Evolutionary conservation across 306 rosid species (phyloP).

Genomic region (Luffa aegyptiaca): DNA sequence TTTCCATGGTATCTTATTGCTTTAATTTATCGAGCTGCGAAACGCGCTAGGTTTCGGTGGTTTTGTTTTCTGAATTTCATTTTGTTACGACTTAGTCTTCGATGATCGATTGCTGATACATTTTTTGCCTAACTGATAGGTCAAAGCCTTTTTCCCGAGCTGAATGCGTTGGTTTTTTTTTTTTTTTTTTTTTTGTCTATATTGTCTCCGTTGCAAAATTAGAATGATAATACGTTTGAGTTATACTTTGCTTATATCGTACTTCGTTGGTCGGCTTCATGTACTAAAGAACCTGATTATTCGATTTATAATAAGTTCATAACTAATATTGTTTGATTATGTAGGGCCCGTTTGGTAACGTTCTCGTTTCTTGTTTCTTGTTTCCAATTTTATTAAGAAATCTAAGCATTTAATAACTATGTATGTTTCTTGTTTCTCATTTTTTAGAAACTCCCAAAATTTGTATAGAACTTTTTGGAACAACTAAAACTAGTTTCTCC

Average conservation of each 20-base stretch:
- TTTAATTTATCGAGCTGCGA: background rate
- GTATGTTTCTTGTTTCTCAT: too few relatives aligned
- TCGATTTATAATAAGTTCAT: background rate
- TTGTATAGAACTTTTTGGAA: too few relatives aligned
- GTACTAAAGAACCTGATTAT: background rate
- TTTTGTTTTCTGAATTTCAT: background rate
- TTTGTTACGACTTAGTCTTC: background rate
- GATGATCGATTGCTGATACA: background rate
- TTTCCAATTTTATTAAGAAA: too few relatives aligned
- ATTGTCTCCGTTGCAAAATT: background rate
- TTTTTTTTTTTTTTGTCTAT: background rate
- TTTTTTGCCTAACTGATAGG: background rate
- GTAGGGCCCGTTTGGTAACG: too few relatives aligned
- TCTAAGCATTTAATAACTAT: too few relatives aligned
- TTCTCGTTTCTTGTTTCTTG: too few relatives aligned
- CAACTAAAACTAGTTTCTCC: too few relatives aligned
- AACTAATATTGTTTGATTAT: background rate
- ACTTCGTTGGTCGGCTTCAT: background rate
- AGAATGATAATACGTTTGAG: background rate
- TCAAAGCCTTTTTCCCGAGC: background rate
- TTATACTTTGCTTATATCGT: background rate
- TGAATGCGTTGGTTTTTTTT: background rate
- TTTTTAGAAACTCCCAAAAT: too few relatives aligned
- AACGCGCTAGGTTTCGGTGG: background rate
- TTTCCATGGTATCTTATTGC: slow-evolving; percentile 31